phyloP scores from a whole-genome alignment of 208 protist genomes.

The Spongospora subterranea region DNA sequence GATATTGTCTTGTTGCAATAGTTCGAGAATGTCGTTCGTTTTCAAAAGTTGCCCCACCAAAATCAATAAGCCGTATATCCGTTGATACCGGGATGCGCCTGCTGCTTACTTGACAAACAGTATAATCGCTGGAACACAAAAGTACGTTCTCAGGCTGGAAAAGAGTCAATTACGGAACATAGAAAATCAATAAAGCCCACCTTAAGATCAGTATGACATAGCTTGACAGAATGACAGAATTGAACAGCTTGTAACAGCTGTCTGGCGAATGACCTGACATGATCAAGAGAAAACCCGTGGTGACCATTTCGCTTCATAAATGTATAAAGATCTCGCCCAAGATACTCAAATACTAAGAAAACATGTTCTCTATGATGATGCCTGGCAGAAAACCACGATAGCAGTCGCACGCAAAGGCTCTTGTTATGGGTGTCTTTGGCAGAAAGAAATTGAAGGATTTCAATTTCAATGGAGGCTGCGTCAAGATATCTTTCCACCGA shows the following conservation, averaged over 20 bases:
- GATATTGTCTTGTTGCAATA: conserved; percentile 61
- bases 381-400: conserved; percentile 29
- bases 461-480: conserved; percentile 55
- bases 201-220: conserved; percentile 65
- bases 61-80: conserved; percentile 60
- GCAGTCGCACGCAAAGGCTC: conserved; percentile 58
- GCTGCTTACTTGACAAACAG: not conserved
- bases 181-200: not conserved
- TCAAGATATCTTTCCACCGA: conserved; percentile 63
- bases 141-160: conserved; percentile 42
- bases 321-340: conserved; percentile 56
- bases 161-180: conserved; percentile 22
- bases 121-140: conserved; percentile 53
- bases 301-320: conserved; percentile 59
- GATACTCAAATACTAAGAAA: conserved; percentile 58
- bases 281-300: conserved; percentile 9
- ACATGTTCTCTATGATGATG: conserved; percentile 51
- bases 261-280: conserved; percentile 46
- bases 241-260: conserved; percentile 59
- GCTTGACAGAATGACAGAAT: conserved; percentile 61
- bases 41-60: conserved; percentile 64
- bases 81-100: conserved; percentile 16
- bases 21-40: conserved; percentile 60
- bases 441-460: conserved; percentile 60
- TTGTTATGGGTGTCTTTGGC: not conserved